phyloP scores from a whole-genome alignment of 106 monocot species.

The Allium sativum region DNA sequence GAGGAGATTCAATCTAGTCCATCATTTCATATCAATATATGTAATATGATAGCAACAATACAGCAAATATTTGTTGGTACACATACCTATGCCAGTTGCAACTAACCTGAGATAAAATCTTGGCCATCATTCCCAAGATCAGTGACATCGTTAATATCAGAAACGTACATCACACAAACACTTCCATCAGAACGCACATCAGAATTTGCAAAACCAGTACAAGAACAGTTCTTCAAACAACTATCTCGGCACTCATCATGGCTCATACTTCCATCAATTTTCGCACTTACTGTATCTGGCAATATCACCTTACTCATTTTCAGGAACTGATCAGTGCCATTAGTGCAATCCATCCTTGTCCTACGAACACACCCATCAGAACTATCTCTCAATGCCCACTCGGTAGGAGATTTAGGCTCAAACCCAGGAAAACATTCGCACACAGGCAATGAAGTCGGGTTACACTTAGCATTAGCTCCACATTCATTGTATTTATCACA shows the following conservation, averaged over 20 bases:
- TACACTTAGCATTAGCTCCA: conserved; percentile 2
- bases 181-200: neutral
- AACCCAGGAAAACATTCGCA: conserved; percentile 37
- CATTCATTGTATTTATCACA: conserved; percentile 11
- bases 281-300: conserved; percentile 32
- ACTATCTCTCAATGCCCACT: neutral
- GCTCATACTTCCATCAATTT: conserved; percentile 14
- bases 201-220: neutral
- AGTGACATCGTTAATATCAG: neutral
- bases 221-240: conserved; percentile 7
- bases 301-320: conserved; percentile 12
- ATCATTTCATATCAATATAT: too few species aligned
- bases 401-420: conserved; percentile 5
- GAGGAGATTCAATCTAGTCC: too few species aligned
- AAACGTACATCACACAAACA: neutral
- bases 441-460: neutral
- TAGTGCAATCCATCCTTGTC: conserved; percentile 3
- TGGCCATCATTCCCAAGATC: neutral
- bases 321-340: conserved; percentile 4
- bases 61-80: too few species aligned
- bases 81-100: conserved; percentile 12
- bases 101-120: conserved; percentile 6
- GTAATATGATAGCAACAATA: too few species aligned
- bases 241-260: neutral
- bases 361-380: conserved; percentile 1